A percentile compares a stretch with the other conserved stretches of the same genome.
Evolutionary conservation across 176 grass and related monocot genomes (phyloP).

Genomic region (Avena eriantha): DNA sequence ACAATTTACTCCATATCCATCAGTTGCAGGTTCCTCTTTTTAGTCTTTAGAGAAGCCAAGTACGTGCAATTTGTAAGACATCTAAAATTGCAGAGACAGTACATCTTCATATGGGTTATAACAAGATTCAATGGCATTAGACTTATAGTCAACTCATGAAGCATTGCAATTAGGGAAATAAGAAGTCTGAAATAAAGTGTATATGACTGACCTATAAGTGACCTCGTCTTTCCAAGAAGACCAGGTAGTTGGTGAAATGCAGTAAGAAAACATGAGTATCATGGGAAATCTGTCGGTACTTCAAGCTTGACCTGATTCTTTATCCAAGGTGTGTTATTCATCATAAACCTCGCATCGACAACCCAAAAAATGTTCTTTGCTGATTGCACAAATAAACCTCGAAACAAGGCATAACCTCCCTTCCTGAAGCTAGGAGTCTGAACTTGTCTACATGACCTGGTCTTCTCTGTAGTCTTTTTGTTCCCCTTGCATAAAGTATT

Average conservation of each 20-base stretch:
- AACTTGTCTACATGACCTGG: not conserved
- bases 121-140: not conserved
- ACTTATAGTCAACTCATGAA: no score
- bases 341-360: not conserved
- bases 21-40: not conserved
- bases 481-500: no score
- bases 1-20: not conserved
- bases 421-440: not conserved
- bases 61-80: not conserved
- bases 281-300: not conserved
- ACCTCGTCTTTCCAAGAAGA: not conserved
- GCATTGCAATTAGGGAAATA: no score
- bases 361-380: not conserved
- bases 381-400: not conserved
- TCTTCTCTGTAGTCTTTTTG: not conserved
- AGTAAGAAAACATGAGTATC: not conserved
- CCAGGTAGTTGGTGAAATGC: not conserved
- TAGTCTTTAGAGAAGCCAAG: not conserved
- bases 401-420: not conserved
- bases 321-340: not conserved
- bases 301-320: not conserved
- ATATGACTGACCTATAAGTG: not conserved
- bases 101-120: not conserved
- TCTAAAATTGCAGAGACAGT: not conserved
- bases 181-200: no score